phyloP scores from a whole-genome alignment of 1,284 basidiomycete genomes.

The Malassezia psittaci region DNA sequence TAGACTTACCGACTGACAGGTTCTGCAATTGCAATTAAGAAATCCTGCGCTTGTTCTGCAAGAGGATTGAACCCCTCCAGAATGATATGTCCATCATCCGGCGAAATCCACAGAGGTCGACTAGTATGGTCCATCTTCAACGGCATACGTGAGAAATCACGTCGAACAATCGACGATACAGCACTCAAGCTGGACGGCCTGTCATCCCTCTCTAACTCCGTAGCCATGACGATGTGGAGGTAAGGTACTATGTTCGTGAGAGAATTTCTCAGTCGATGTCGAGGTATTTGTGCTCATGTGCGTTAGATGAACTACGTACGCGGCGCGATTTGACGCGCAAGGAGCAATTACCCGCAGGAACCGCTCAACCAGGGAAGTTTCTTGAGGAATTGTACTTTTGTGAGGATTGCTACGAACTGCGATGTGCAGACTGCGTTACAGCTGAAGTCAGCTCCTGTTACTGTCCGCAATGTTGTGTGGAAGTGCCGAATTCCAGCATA shows the following conservation, averaged over 20 bases:
- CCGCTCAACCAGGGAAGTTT: conserved; percentile 41
- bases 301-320: neutral
- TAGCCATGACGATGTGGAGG: neutral
- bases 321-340: neutral
- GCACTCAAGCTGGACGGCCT: neutral
- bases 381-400: conserved; percentile 86
- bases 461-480: conserved; percentile 97
- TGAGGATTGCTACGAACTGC: conserved; percentile 89
- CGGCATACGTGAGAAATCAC: conserved; percentile 40
- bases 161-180: conserved; percentile 15
- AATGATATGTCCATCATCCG: conserved; percentile 45
- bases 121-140: conserved; percentile 43
- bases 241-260: neutral
- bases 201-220: neutral
- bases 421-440: conserved; percentile 82
- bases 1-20: conserved; percentile 83
- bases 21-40: conserved; percentile 93
- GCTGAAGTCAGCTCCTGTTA: conserved; percentile 91
- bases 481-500: conserved; percentile 90
- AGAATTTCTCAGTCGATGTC: neutral
- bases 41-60: conserved; percentile 96
- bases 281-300: conserved; percentile 1
- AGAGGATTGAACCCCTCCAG: conserved; percentile 57
- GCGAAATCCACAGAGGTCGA: conserved; percentile 45
- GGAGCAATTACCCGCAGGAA: neutral